Conservation (phyloP, 225 moss, liverwort and hornwort genomes). For the Pseudisothecium myosuroides region DNA sequence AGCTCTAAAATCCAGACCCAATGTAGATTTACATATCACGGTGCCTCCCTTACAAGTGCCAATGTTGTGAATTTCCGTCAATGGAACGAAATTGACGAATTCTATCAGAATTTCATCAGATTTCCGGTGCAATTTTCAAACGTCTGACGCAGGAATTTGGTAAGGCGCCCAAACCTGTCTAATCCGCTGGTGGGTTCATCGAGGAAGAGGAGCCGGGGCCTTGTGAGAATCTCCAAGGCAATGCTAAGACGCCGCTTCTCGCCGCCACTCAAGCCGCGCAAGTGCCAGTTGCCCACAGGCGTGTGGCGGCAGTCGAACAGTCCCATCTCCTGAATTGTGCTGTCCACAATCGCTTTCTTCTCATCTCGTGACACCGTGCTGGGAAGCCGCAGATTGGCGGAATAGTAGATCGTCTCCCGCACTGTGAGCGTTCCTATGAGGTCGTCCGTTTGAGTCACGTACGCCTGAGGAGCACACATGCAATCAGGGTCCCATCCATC, state of each 20-base stretch:
- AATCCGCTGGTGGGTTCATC: slow-evolving; percentile 92
- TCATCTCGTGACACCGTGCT: slow-evolving; percentile 24
- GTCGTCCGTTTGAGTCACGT: slow-evolving; percentile 83
- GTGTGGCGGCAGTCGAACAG: slow-evolving; percentile 59
- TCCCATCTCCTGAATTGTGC: slow-evolving; percentile 74
- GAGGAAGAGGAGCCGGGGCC: slow-evolving; percentile 81
- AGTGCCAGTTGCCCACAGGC: slow-evolving; percentile 84
- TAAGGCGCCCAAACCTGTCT: slow-evolving; percentile 28
- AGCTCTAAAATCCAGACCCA: not conserved
- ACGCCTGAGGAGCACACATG: slow-evolving; percentile 42
- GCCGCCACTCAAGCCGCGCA: slow-evolving; percentile 74
- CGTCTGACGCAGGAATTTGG: too few species aligned
- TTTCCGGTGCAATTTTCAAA: not conserved
- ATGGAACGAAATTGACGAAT: not conserved
- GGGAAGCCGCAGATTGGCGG: slow-evolving; percentile 64
- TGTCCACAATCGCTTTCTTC: slow-evolving; percentile 55
- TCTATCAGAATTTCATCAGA: not conserved
- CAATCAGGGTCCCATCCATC: not conserved
- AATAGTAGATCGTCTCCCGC: slow-evolving; percentile 61
- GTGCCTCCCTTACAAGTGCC: not conserved
- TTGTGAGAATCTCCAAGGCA: slow-evolving; percentile 74
- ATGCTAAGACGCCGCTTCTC: slow-evolving; percentile 92
- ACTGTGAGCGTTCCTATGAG: slow-evolving; percentile 83
- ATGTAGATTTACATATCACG: not conserved
- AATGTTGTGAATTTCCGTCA: not conserved